Base-by-base conservation (phyloP, 1,139 yeast genomes). In the Kazachstania sp. region DNA sequence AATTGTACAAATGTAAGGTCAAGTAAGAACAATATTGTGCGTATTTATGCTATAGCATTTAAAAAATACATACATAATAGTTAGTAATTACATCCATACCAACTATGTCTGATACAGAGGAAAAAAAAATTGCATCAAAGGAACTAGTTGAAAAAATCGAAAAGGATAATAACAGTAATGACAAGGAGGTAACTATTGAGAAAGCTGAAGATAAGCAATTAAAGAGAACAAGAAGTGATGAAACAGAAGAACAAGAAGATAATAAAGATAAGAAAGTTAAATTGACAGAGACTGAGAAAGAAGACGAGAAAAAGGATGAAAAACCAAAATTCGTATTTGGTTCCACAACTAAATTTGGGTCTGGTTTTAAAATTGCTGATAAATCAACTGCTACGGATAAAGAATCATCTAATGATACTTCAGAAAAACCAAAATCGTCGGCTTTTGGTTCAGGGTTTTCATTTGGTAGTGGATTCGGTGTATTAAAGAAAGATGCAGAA, bases 291-390 rank as follows among this genome's bases (percentile, higher is more conserved):
- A 16, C 26, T 29, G 20, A 29, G 43, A n/a, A n/a, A 23, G 48
- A 29, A 38, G 49, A 49, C 3, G 37, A 18, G 30, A 37, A 11
- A 47, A 36, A 41, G 12, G 36, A 36, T 34, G 51, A 49, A n/a
- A 52, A 56, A 31, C 70, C 74, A 29, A 68, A 68, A 51, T 73
- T 71, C 57, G 75, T 80, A 1, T 82, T 83, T 66, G 83, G 83
- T n/a, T 78, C 66, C 2, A 47, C 62, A 11, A 54, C 75, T 23
- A 62, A 71, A 6, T 83, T 83, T 66, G 87, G 88, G 0, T 69
- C 82, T 36, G 77, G 77, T 13, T 73, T 86, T 30, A 71, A 73
- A 32, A 78, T 81, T 55, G 77, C 79, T 2, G 75, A 77, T 73
- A 37, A 43, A 15, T 19, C 4, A 8, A 30, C 26, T 16, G 23